phyloP scores from a whole-genome alignment of 352 stramenopile genomes.

The Phytophthora melonis region DNA sequence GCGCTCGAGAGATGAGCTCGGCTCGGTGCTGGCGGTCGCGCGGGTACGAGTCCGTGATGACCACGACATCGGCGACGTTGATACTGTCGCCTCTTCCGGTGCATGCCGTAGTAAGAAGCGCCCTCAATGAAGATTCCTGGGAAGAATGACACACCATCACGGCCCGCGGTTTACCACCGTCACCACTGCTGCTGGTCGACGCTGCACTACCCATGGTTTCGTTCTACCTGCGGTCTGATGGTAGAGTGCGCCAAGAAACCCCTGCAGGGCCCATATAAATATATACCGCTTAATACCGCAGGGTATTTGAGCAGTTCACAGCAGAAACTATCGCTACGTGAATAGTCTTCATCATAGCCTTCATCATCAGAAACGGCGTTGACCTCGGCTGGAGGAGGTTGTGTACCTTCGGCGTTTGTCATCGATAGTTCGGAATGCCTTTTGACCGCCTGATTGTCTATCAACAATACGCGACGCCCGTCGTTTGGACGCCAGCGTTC shows the following conservation, averaged over 20 bases:
- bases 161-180: constrained; percentile 13
- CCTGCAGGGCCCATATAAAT: neutral
- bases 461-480: too few species aligned
- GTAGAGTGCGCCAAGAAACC: neutral
- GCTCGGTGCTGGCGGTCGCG: constrained; percentile 42
- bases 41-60: constrained; percentile 54
- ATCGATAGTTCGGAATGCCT: too few species aligned
- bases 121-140: constrained; percentile 16
- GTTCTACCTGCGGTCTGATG: neutral
- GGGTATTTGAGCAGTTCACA: neutral
- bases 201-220: constrained; percentile 25
- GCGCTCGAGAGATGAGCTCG: constrained; percentile 32
- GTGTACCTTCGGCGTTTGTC: too few species aligned
- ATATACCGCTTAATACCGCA: neutral
- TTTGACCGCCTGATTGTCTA: too few species aligned
- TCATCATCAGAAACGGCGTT: too few species aligned
- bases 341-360: too few species aligned
- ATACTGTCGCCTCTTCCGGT: neutral
- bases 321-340: neutral
- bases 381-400: too few species aligned
- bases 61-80: constrained; percentile 24
- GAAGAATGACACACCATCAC: constrained; percentile 33
- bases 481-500: too few species aligned
- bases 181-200: constrained; percentile 17
- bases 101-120: constrained; percentile 2